Percentiles rank a stretch among this genome's conserved stretches.
Conservation (phyloP, 169 alveolate species). For the Plasmodium gallinaceum region DNA sequence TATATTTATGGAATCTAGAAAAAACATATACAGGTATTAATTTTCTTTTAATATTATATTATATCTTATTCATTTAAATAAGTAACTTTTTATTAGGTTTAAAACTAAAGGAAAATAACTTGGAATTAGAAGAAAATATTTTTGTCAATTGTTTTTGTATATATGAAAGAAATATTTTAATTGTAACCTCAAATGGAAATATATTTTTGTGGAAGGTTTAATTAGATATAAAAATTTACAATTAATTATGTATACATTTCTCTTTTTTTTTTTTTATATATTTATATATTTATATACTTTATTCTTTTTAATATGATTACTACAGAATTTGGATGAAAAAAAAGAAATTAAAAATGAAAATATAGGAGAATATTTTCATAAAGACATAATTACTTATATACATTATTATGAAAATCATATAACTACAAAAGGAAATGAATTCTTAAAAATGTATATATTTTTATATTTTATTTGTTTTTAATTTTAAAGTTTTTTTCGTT, state of each 20-base stretch:
- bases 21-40: conserved; percentile 49
- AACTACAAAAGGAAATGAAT: conserved; percentile 54
- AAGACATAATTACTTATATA: conserved; percentile 10
- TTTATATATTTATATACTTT: not conserved
- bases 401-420: conserved; percentile 38
- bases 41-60: not conserved
- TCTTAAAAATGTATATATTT: conserved; percentile 24
- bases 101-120: conserved; percentile 35
- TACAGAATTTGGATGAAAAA: conserved; percentile 38
- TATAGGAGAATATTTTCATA: conserved; percentile 3
- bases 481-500: no score
- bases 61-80: no score
- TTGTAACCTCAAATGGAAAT: conserved; percentile 43
- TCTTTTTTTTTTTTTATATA: not conserved
- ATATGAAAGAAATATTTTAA: conserved; percentile 20
- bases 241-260: not conserved
- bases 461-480: no score
- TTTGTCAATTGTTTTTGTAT: conserved; percentile 40
- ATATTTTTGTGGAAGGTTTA: conserved; percentile 29
- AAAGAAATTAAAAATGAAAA: conserved; percentile 11
- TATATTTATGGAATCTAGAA: conserved; percentile 55
- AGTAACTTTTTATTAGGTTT: conserved; percentile 15
- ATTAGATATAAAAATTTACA: not conserved
- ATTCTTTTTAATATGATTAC: not conserved
- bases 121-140: conserved; percentile 38